phyloP scores from a whole-genome alignment of 768 basidiomycete species.

The Hericium erinaceus region DNA sequence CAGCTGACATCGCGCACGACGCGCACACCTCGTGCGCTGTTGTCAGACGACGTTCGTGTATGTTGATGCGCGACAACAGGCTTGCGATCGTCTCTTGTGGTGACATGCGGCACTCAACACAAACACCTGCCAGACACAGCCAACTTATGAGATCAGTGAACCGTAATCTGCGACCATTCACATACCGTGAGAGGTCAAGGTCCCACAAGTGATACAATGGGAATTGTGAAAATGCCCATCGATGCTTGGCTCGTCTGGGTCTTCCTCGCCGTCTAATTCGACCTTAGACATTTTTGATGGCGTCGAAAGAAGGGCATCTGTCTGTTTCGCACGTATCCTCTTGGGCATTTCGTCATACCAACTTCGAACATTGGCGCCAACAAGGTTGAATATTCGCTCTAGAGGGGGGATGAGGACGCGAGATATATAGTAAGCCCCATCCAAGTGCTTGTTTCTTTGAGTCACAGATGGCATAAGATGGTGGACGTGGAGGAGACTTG shows the following conservation, averaged over 20 bases:
- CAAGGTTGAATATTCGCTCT: slow-evolving; percentile 82
- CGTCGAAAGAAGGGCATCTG: slow-evolving; percentile 25
- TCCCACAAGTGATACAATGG: slow-evolving; percentile 64
- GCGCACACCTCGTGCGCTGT: slow-evolving; percentile 29
- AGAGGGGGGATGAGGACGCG: slow-evolving; percentile 83
- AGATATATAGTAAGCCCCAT: slow-evolving; percentile 83
- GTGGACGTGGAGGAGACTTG: not conserved
- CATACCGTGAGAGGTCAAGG: slow-evolving; percentile 43
- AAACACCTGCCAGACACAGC: slow-evolving; percentile 26
- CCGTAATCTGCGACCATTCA: not conserved
- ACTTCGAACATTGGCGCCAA: slow-evolving; percentile 75
- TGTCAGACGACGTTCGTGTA: slow-evolving; percentile 22
- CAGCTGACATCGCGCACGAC: slow-evolving; percentile 27
- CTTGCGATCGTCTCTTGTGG: slow-evolving; percentile 26
- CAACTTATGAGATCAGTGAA: not conserved
- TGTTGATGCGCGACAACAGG: slow-evolving; percentile 24
- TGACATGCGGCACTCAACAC: slow-evolving; percentile 13
- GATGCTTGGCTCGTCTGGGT: slow-evolving; percentile 41
- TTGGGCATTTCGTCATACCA: slow-evolving; percentile 91
- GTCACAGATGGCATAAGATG: not conserved
- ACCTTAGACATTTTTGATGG: slow-evolving; percentile 23
- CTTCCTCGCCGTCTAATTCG: slow-evolving; percentile 15
- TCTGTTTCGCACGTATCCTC: slow-evolving; percentile 31
- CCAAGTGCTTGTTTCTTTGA: slow-evolving; percentile 60
- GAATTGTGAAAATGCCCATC: slow-evolving; percentile 67